phyloP scores from a whole-genome alignment of 768 basidiomycete genomes.

The Dendrothele bispora region DNA sequence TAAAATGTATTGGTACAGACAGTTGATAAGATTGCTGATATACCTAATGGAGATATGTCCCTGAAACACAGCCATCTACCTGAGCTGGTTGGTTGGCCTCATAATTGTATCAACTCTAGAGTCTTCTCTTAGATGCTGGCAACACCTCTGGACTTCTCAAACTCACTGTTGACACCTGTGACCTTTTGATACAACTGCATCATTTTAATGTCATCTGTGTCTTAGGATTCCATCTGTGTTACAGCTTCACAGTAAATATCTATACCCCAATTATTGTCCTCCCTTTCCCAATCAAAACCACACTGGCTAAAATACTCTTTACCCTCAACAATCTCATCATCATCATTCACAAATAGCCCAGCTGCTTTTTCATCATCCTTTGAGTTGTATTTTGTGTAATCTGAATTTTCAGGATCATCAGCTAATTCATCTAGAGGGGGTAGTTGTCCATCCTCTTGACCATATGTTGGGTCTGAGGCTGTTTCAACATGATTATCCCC shows the following conservation, averaged over 20 bases:
- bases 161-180: no score
- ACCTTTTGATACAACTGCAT: no score
- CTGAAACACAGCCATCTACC: no score
- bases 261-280: conserved; percentile 22
- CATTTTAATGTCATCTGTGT: no score
- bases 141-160: no score
- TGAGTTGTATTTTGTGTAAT: background rate
- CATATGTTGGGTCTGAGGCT: conserved; percentile 10
- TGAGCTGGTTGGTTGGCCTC: no score
- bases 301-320: background rate
- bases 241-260: conserved; percentile 16
- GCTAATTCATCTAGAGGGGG: conserved; percentile 6
- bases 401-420: conserved; percentile 1
- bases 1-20: no score
- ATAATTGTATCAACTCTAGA: no score
- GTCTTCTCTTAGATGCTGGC: no score
- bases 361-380: conserved; percentile 6
- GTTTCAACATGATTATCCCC: conserved; percentile 16
- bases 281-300: conserved; percentile 14
- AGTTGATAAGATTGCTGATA: no score
- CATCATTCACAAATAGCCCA: conserved; percentile 16
- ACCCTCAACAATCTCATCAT: conserved; percentile 15
- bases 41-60: no score
- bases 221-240: conserved; percentile 1
- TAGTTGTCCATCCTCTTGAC: conserved; percentile 7